phyloP scores from a whole-genome alignment of 768 basidiomycete genomes.

The Candolleomyces aberdarensis region DNA sequence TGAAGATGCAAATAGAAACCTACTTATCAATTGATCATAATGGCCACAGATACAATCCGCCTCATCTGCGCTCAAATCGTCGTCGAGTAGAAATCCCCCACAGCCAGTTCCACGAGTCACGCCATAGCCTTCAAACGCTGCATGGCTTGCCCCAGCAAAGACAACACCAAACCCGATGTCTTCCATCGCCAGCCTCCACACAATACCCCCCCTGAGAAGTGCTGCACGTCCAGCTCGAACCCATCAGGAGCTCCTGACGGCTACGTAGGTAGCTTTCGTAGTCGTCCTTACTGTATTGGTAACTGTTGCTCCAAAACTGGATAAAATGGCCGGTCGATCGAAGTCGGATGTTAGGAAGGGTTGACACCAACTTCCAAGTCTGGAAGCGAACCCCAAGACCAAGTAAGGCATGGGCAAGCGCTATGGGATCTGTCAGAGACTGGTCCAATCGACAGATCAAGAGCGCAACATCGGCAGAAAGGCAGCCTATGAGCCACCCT shows the following conservation, averaged over 20 bases:
- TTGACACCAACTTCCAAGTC: background rate
- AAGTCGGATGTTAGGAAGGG: background rate
- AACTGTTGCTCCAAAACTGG: background rate
- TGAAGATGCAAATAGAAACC: background rate
- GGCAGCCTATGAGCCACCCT: background rate
- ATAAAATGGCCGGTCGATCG: background rate
- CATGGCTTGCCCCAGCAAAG: background rate
- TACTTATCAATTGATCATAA: background rate
- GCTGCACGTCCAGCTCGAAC: background rate
- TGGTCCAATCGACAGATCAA: background rate
- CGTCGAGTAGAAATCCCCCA: background rate
- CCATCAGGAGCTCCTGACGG: background rate
- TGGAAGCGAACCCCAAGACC: background rate
- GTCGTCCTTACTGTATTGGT: background rate
- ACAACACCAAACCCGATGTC: background rate
- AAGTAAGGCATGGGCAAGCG: background rate
- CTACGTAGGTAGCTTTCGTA: background rate
- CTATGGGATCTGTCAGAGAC: background rate
- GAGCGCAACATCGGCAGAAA: background rate
- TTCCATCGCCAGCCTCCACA: background rate
- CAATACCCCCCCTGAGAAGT: background rate
- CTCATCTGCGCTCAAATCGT: background rate
- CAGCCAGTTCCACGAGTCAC: background rate
- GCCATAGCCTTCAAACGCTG: background rate
- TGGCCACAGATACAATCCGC: background rate